Evolutionary conservation across 106 monocot genomes (phyloP).

Genomic region (Amphibolis antarctica): DNA sequence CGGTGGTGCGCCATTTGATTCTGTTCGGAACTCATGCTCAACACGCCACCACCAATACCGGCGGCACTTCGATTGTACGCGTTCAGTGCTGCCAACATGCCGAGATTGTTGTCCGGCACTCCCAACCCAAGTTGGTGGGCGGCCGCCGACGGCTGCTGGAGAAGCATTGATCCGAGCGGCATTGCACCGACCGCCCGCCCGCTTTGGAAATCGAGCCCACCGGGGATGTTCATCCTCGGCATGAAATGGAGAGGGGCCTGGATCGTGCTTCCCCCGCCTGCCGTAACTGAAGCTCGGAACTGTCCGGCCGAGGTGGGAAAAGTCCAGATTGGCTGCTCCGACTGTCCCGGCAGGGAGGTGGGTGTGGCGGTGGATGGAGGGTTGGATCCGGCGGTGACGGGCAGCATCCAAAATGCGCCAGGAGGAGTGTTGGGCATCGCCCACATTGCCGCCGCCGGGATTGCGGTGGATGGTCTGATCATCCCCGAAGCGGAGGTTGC

Average conservation of each 20-base stretch:
- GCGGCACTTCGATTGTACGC: slow-evolving; percentile 44
- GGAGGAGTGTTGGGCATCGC: slow-evolving; percentile 37
- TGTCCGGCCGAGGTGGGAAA: slow-evolving; percentile 42
- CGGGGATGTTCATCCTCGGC: slow-evolving; percentile 53
- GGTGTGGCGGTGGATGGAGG: slow-evolving; percentile 13
- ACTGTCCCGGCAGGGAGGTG: slow-evolving; percentile 2
- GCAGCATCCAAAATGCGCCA: slow-evolving; percentile 96
- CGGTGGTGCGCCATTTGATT: slow-evolving; percentile 20
- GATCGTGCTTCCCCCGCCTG: slow-evolving; percentile 28
- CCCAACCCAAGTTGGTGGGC: slow-evolving; percentile 55
- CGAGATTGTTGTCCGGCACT: slow-evolving; percentile 57
- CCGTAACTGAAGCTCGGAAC: slow-evolving; percentile 30
- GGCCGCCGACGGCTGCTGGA: slow-evolving; percentile 19
- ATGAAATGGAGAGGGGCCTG: slow-evolving; percentile 88
- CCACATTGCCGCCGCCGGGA: slow-evolving; percentile 71
- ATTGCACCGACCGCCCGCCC: slow-evolving; percentile 13
- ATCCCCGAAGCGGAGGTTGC: slow-evolving; percentile 8
- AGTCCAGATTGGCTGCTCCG: slow-evolving; percentile 47
- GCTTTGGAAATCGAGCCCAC: slow-evolving; percentile 21
- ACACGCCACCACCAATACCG: slow-evolving; percentile 20
- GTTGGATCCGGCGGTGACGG: slow-evolving; percentile 31
- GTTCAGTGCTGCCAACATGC: slow-evolving; percentile 78
- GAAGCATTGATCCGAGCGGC: slow-evolving; percentile 37
- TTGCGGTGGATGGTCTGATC: slow-evolving; percentile 21
- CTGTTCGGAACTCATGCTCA: slow-evolving; percentile 34